Percentiles rank a stretch among this genome's conserved stretches.
These are phyloP conservation scores for Trifolium repens DNA, from an alignment of 306 rosid genomes.

Conservation along the genomic window DNA sequence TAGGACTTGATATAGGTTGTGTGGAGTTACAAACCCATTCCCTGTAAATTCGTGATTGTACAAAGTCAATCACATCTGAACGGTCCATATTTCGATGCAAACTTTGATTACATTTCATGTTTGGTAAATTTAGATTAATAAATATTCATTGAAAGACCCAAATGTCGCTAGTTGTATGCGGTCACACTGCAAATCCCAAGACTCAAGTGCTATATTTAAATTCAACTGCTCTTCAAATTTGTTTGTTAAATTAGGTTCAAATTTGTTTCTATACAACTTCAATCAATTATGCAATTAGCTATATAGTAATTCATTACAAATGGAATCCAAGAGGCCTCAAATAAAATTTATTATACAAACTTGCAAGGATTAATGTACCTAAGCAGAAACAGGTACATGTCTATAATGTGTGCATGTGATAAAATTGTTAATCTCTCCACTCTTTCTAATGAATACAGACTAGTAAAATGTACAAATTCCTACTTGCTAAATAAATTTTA, in stretches of 20 bases:
- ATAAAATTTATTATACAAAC: slow-evolving; percentile 35
- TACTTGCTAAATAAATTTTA: slow-evolving; percentile 23
- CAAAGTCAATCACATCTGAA: no score
- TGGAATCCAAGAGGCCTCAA: slow-evolving; percentile 15
- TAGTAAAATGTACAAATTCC: slow-evolving; percentile 31
- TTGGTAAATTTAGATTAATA: no score
- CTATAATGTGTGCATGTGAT: slow-evolving; percentile 19
- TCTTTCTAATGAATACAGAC: slow-evolving; percentile 23
- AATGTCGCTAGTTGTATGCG: background rate
- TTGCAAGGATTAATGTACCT: slow-evolving; percentile 17
- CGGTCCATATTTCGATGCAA: no score
- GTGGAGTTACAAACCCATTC: no score
- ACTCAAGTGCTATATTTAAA: background rate
- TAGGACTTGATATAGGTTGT: no score
- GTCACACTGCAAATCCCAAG: background rate
- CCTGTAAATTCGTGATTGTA: no score
- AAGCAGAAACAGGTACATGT: slow-evolving; percentile 20
- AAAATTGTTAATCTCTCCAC: slow-evolving; percentile 32
- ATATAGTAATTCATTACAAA: background rate
- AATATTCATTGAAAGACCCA: background rate
- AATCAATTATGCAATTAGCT: background rate
- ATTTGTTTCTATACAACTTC: background rate
- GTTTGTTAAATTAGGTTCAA: slow-evolving; percentile 7
- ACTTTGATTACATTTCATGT: no score
- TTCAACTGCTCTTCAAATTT: slow-evolving; percentile 2